A percentile compares a stretch with the other conserved stretches of the same genome.
phyloP scores from a whole-genome alignment of 2,329 filamentous ascomycete species.

The Penicillium sclerotigenum region DNA sequence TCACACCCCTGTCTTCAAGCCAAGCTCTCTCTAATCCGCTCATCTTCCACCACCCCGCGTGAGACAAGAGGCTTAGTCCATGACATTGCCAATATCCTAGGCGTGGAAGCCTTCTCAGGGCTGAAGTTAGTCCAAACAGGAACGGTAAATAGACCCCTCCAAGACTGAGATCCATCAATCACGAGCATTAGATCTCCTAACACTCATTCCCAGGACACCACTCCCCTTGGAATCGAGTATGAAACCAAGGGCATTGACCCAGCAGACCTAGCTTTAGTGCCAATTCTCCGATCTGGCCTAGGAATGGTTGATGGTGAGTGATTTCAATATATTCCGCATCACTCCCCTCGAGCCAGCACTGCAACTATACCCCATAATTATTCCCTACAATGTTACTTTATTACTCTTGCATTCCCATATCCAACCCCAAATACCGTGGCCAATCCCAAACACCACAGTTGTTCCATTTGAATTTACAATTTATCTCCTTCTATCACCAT shows the following conservation, averaged over 20 bases:
- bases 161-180: constrained; percentile 3
- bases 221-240: constrained; percentile 75
- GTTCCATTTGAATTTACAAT: not conserved
- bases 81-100: constrained; percentile 80
- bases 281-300: constrained; percentile 87
- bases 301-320: constrained; percentile 78
- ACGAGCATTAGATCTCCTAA: not conserved
- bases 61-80: constrained; percentile 81
- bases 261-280: constrained; percentile 72
- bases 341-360: not conserved
- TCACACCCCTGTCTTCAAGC: constrained; percentile 79
- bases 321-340: not conserved
- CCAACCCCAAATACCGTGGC: not conserved
- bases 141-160: constrained; percentile 55
- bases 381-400: not conserved
- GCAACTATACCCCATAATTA: not conserved
- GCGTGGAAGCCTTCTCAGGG: constrained; percentile 72
- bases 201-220: constrained; percentile 59
- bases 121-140: constrained; percentile 58
- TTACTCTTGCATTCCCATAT: not conserved
- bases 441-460: not conserved
- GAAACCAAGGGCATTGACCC: constrained; percentile 62
- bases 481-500: not conserved
- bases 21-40: constrained; percentile 88
- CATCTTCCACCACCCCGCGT: constrained; percentile 63